Conservation (phyloP, 2,329 filamentous ascomycete genomes). For the Scorias spongiosa region DNA sequence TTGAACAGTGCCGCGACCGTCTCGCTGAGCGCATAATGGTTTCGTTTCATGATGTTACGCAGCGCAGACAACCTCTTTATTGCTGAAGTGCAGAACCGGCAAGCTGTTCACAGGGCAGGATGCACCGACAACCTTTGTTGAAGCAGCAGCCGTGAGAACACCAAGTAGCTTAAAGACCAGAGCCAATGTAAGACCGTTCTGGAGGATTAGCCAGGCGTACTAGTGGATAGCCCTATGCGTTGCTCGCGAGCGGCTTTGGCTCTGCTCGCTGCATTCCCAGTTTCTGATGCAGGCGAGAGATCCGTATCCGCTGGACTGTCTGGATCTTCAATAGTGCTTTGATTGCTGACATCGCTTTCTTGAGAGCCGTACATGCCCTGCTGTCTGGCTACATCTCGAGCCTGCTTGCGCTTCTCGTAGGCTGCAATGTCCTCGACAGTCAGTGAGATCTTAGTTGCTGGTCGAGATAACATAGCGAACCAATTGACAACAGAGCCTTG, state of each 20-base stretch:
- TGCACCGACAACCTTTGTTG: no score
- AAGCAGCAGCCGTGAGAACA: no score
- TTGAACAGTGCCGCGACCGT: no score
- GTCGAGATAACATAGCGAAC: constrained; percentile 19
- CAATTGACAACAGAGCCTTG: constrained; percentile 6
- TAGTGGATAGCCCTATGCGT: constrained; percentile 12
- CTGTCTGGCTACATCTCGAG: constrained; percentile 12
- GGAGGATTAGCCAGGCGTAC: constrained; percentile 1
- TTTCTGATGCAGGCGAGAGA: constrained; percentile 10
- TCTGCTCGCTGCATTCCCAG: constrained; percentile 9
- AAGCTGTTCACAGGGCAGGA: no score
- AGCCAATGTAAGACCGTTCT: not conserved
- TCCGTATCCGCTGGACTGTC: constrained; percentile 4
- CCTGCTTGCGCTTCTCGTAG: constrained; percentile 18
- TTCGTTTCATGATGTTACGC: no score
- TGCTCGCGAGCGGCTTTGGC: constrained; percentile 14
- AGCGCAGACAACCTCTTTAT: no score
- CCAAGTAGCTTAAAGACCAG: no score
- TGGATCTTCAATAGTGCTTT: constrained; percentile 10
- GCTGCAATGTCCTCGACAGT: constrained; percentile 19
- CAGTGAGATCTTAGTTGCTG: constrained; percentile 20
- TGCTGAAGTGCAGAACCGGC: no score
- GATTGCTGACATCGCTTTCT: constrained; percentile 9
- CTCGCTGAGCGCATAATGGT: no score
- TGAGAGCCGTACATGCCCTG: constrained; percentile 7